Conservation (phyloP, 73 alveolate genomes). For the Tetrahymena malaccensis region DNA sequence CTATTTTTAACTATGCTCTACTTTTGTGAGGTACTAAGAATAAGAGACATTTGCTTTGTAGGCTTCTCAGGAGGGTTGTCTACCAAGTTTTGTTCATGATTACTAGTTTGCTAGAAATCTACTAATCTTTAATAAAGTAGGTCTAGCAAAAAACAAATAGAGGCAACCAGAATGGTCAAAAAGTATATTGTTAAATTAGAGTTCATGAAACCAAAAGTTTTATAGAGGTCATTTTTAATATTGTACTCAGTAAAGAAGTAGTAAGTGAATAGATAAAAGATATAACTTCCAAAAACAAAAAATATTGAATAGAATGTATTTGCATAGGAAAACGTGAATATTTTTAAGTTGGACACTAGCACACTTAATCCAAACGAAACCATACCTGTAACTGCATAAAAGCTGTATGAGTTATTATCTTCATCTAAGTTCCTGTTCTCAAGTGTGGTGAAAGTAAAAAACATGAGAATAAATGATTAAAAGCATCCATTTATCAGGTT, state of each 20-base stretch:
- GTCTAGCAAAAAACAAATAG: not conserved
- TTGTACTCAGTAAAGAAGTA: not conserved
- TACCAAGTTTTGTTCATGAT: not conserved
- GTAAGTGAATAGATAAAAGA: not conserved
- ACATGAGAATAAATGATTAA: not conserved
- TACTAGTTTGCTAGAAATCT: not conserved
- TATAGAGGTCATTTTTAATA: not conserved
- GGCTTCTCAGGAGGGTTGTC: not conserved
- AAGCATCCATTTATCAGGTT: not conserved
- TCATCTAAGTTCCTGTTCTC: not conserved
- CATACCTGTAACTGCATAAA: constrained; percentile 22
- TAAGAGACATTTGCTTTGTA: not conserved
- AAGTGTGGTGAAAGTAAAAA: not conserved
- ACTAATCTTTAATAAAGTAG: not conserved
- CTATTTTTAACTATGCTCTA: not conserved
- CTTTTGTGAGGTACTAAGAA: not conserved
- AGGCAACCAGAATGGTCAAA: not conserved
- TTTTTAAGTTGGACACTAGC: constrained; percentile 8
- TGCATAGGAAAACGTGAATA: constrained; percentile 5
- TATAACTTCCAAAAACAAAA: not conserved
- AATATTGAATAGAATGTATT: not conserved
- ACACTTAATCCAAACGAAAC: constrained; percentile 23
- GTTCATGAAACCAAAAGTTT: not conserved
- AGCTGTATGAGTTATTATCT: not conserved
- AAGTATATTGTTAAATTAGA: not conserved